Evolutionary conservation across 768 basidiomycete species (phyloP).

Genomic region (Rhodotorula paludigena): DNA sequence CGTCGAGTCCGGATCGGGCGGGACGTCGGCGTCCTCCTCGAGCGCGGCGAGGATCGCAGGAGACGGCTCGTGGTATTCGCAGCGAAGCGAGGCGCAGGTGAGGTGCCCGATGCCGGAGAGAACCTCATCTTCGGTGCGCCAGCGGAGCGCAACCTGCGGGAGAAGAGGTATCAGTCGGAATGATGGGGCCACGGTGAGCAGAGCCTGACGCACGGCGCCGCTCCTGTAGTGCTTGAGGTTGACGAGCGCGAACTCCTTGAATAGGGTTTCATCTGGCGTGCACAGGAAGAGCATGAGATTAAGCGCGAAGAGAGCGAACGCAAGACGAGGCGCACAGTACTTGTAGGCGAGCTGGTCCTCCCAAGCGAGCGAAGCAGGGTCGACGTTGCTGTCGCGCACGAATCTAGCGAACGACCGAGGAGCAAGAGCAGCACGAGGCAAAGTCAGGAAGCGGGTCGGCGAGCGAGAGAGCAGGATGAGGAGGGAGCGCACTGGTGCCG

Average conservation of each 20-base stretch:
- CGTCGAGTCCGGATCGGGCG: constrained; percentile 5
- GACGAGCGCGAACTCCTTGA: constrained; percentile 72
- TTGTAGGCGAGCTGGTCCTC: constrained; percentile 80
- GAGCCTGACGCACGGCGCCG: constrained; percentile 61
- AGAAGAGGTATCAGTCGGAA: constrained; percentile 45
- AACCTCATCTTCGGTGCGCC: constrained; percentile 89
- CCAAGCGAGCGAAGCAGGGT: constrained; percentile 56
- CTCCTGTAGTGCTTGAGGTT: constrained; percentile 95
- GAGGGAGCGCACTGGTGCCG: constrained; percentile 45
- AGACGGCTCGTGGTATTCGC: constrained; percentile 58
- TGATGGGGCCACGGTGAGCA: neutral
- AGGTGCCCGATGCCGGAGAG: constrained; percentile 76
- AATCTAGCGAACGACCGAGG: constrained; percentile 64
- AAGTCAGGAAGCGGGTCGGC: neutral
- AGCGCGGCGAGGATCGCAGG: neutral
- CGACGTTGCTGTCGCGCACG: constrained; percentile 52
- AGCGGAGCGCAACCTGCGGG: constrained; percentile 74
- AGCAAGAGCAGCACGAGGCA: neutral
- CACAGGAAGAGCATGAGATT: no score
- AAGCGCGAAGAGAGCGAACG: neutral
- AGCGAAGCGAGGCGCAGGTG: constrained; percentile 85
- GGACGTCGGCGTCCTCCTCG: neutral
- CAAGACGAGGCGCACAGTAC: constrained; percentile 63
- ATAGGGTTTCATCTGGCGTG: neutral
- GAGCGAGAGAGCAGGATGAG: neutral